Evolutionary conservation across 257 asterid genomes (phyloP).

Genomic region (Solanum neorickii): DNA sequence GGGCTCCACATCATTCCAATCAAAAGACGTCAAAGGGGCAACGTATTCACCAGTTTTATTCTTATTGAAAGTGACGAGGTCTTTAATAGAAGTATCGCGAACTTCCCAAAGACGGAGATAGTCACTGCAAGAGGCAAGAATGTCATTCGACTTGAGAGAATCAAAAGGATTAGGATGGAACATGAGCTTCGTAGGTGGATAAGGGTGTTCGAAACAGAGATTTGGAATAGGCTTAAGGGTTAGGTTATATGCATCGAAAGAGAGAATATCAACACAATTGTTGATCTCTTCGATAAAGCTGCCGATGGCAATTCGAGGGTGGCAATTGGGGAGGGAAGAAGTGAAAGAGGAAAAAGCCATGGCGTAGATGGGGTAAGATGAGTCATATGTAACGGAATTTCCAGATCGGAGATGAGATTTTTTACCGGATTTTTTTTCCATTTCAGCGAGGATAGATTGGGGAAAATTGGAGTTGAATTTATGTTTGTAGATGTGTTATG

Average conservation of each 20-base stretch:
- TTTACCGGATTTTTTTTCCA: constrained; percentile 45
- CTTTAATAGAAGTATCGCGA: constrained; percentile 33
- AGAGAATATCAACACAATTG: constrained; percentile 70
- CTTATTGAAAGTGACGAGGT: constrained; percentile 38
- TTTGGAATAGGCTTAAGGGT: constrained; percentile 37
- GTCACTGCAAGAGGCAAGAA: constrained; percentile 86
- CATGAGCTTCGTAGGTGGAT: constrained; percentile 76
- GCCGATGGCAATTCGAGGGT: constrained; percentile 58
- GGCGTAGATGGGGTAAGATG: constrained; percentile 58
- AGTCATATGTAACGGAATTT: constrained; percentile 39
- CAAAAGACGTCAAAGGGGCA: constrained; percentile 84
- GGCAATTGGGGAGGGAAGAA: constrained; percentile 11
- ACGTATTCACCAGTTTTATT: constrained; percentile 61
- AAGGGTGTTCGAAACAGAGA: constrained; percentile 76
- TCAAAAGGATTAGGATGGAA: constrained; percentile 58
- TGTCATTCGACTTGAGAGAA: constrained; percentile 21
- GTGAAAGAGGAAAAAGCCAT: constrained; percentile 52
- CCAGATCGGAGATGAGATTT: constrained; percentile 32
- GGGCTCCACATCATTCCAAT: constrained; percentile 87
- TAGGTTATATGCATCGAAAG: constrained; percentile 54
- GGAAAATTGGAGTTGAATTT: neutral
- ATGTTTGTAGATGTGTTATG: neutral
- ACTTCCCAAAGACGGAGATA: constrained; percentile 77
- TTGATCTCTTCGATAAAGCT: constrained; percentile 62
- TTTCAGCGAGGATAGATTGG: neutral